phyloP scores from a whole-genome alignment of 2,329 filamentous ascomycete genomes.

The Rutstroemia sp. region DNA sequence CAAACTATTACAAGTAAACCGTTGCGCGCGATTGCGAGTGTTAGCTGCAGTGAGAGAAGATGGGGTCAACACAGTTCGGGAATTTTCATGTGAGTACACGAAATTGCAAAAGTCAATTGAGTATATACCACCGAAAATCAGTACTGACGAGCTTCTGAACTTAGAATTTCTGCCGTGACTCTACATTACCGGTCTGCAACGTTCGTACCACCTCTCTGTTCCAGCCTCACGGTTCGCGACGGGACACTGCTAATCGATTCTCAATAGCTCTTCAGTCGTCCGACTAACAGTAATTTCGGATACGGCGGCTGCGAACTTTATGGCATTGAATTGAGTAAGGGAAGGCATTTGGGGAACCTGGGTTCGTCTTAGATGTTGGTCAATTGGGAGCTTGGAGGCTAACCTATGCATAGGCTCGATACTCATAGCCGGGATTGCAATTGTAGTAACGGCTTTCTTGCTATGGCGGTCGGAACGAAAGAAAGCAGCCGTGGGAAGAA shows the following conservation, averaged over 20 bases:
- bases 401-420: conserved; percentile 63
- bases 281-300: conserved; percentile 17
- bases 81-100: conserved; percentile 43
- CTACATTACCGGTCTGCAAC: conserved; percentile 78
- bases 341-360: conserved; percentile 68
- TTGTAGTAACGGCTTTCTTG: conserved; percentile 58
- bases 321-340: conserved; percentile 65
- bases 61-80: conserved; percentile 41
- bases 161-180: conserved; percentile 76
- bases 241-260: conserved; percentile 12
- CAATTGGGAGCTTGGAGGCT: conserved; percentile 18
- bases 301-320: conserved; percentile 62
- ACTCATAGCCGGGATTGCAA: conserved; percentile 69
- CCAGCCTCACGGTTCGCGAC: conserved; percentile 2
- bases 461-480: conserved; percentile 80
- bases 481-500: conserved; percentile 85
- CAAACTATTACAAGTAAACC: not conserved
- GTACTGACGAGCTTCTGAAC: conserved; percentile 15
- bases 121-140: not conserved
- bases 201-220: conserved; percentile 42
- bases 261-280: conserved; percentile 53
- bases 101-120: conserved; percentile 7
- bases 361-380: conserved; percentile 44
- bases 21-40: conserved; percentile 1
- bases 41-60: conserved; percentile 7